These are phyloP conservation scores for Phyllosticta paracitricarpa DNA, from an alignment of 2,329 filamentous ascomycete genomes.

Conservation along the genomic window DNA sequence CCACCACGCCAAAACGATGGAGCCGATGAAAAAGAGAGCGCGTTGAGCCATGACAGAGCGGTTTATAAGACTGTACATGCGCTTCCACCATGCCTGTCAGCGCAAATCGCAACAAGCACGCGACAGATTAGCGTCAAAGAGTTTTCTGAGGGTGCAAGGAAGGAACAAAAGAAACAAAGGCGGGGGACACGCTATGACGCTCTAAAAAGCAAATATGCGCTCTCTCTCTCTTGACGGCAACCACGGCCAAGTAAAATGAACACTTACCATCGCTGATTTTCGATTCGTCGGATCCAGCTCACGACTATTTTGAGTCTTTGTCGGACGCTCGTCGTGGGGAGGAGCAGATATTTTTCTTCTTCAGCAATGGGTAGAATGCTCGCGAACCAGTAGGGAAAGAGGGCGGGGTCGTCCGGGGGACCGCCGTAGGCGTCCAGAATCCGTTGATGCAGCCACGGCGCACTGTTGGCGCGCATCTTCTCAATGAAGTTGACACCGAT, in stretches of 20 bases:
- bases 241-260: background rate
- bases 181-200: constrained; percentile 1
- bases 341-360: constrained; percentile 66
- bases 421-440: constrained; percentile 68
- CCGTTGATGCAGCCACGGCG: constrained; percentile 63
- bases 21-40: constrained; percentile 8
- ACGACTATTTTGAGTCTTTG: constrained; percentile 76
- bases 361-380: constrained; percentile 70
- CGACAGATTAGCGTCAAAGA: constrained; percentile 6
- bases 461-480: constrained; percentile 57
- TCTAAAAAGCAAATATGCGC: background rate
- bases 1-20: constrained; percentile 7
- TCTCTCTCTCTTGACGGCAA: background rate
- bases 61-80: constrained; percentile 32
- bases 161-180: background rate
- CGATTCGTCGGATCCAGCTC: constrained; percentile 65
- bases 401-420: constrained; percentile 62
- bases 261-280: constrained; percentile 61
- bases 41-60: constrained; percentile 9
- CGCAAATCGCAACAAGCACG: constrained; percentile 4
- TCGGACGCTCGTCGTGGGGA: constrained; percentile 65
- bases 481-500: constrained; percentile 57
- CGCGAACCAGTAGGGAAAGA: constrained; percentile 87
- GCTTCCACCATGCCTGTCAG: constrained; percentile 29
- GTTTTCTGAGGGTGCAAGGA: constrained; percentile 2